Evolutionary conservation across 805 yeast species (phyloP).

Genomic region (Metschnikowia cubensis): DNA sequence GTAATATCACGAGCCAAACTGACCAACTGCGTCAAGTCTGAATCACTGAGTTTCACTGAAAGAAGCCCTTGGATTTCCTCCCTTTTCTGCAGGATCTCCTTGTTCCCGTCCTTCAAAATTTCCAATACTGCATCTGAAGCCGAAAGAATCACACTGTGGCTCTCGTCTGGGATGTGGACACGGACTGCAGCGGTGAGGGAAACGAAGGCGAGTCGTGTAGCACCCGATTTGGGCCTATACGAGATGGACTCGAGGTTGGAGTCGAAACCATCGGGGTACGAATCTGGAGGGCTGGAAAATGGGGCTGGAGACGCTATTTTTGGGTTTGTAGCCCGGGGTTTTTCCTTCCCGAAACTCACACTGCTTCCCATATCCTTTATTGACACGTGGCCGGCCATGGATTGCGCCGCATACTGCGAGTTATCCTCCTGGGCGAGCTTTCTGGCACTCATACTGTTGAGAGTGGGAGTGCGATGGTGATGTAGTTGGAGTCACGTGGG

Average conservation of each 20-base stretch:
- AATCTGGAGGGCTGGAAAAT: neutral
- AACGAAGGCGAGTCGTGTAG: slow-evolving; percentile 50
- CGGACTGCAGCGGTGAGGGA: slow-evolving; percentile 56
- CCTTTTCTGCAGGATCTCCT: slow-evolving; percentile 43
- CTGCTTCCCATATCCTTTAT: slow-evolving; percentile 67
- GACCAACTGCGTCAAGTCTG: slow-evolving; percentile 44
- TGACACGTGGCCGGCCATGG: slow-evolving; percentile 66
- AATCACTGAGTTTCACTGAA: slow-evolving; percentile 33
- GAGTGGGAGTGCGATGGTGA: slow-evolving; percentile 2
- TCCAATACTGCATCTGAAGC: slow-evolving; percentile 66
- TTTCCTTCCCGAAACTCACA: slow-evolving; percentile 24
- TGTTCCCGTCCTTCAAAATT: slow-evolving; percentile 45
- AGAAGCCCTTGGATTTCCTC: slow-evolving; percentile 50
- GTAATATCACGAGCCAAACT: slow-evolving; percentile 45
- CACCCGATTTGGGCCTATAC: slow-evolving; percentile 61
- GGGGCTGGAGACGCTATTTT: neutral
- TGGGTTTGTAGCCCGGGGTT: neutral
- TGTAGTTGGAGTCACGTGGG: neutral
- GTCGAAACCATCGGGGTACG: neutral
- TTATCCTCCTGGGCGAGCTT: slow-evolving; percentile 33
- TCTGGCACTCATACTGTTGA: neutral
- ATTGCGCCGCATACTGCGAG: slow-evolving; percentile 56
- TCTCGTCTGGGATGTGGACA: slow-evolving; percentile 63
- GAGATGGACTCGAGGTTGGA: slow-evolving; percentile 43
- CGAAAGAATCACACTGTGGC: slow-evolving; percentile 66